A percentile compares a stretch with the other conserved stretches of the same genome.
These are phyloP conservation scores for Lepiota venenata DNA, from an alignment of 768 basidiomycete species.

Conservation along the genomic window DNA sequence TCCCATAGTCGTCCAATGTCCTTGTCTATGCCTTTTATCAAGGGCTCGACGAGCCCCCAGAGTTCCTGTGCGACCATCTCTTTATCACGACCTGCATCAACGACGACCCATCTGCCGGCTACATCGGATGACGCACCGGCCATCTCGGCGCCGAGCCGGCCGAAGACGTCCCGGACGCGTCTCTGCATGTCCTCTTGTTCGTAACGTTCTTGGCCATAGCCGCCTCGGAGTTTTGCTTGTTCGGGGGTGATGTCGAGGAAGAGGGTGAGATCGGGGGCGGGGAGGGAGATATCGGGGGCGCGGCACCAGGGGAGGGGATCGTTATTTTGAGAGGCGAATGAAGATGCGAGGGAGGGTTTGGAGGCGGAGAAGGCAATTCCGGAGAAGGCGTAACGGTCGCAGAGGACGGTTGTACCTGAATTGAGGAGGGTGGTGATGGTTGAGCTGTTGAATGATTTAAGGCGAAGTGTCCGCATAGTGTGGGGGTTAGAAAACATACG, in stretches of 20 bases:
- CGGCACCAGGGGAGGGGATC: constrained; percentile 78
- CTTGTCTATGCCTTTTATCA: constrained; percentile 32
- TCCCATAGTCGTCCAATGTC: constrained; percentile 54
- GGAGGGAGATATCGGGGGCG: constrained; percentile 82
- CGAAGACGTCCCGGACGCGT: constrained; percentile 59
- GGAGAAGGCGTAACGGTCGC: constrained; percentile 96
- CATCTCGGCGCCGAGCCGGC: constrained; percentile 53
- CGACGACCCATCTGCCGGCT: constrained; percentile 44
- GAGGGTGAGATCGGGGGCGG: constrained; percentile 82
- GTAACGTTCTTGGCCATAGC: constrained; percentile 86
- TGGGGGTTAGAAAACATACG: constrained; percentile 42
- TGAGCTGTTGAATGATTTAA: constrained; percentile 33
- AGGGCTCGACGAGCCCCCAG: constrained; percentile 47
- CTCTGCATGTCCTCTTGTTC: constrained; percentile 77
- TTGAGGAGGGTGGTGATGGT: constrained; percentile 57
- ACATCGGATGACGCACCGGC: constrained; percentile 7
- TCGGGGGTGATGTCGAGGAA: constrained; percentile 84
- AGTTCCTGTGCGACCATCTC: constrained; percentile 52
- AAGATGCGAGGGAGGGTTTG: constrained; percentile 30
- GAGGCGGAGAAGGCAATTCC: constrained; percentile 86
- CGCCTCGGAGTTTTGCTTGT: constrained; percentile 63
- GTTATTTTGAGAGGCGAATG: constrained; percentile 6
- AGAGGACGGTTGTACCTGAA: constrained; percentile 71
- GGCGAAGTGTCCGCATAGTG: not conserved
- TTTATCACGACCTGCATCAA: constrained; percentile 54